These are phyloP conservation scores for Endothia cerciana DNA, from an alignment of 2,329 filamentous ascomycete genomes.

Conservation along the genomic window DNA sequence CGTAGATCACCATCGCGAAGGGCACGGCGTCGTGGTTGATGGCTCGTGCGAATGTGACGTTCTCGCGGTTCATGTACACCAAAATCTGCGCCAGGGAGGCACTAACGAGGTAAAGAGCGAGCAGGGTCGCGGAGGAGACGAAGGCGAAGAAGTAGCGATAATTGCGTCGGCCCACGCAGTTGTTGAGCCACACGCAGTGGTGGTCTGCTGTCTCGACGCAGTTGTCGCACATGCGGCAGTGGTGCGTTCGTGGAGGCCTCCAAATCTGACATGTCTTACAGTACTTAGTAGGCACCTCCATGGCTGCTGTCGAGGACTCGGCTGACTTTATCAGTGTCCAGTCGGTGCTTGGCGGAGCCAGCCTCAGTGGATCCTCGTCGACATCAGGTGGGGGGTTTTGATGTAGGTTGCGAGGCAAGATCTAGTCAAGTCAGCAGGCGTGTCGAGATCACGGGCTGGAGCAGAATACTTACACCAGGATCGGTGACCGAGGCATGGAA, in stretches of 20 bases:
- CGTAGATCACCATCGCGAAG: conserved; percentile 88
- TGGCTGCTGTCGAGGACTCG: conserved; percentile 75
- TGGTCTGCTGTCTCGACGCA: conserved; percentile 97
- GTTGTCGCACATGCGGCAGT: conserved; percentile 95
- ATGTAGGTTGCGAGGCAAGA: conserved; percentile 90
- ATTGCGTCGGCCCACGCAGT: conserved; percentile 94
- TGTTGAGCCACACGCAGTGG: conserved; percentile 99
- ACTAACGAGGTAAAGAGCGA: conserved; percentile 75
- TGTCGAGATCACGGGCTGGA: not conserved
- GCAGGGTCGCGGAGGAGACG: conserved; percentile 75
- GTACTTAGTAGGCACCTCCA: conserved; percentile 98
- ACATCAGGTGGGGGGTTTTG: conserved; percentile 77
- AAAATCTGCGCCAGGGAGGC: conserved; percentile 82
- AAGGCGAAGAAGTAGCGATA: conserved; percentile 98
- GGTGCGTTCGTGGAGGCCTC: conserved; percentile 92
- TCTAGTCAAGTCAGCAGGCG: conserved; percentile 54
- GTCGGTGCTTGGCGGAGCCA: conserved; percentile 86
- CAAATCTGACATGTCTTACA: conserved; percentile 98
- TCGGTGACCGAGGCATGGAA: conserved; percentile 90
- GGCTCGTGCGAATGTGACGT: conserved; percentile 68
- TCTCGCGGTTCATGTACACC: conserved; percentile 67
- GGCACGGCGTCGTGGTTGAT: conserved; percentile 75
- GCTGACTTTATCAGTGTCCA: conserved; percentile 91
- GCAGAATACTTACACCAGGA: conserved; percentile 73
- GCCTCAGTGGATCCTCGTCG: conserved; percentile 77